phyloP scores from a whole-genome alignment of 108 stramenopile species.

The Nitzschia palea region DNA sequence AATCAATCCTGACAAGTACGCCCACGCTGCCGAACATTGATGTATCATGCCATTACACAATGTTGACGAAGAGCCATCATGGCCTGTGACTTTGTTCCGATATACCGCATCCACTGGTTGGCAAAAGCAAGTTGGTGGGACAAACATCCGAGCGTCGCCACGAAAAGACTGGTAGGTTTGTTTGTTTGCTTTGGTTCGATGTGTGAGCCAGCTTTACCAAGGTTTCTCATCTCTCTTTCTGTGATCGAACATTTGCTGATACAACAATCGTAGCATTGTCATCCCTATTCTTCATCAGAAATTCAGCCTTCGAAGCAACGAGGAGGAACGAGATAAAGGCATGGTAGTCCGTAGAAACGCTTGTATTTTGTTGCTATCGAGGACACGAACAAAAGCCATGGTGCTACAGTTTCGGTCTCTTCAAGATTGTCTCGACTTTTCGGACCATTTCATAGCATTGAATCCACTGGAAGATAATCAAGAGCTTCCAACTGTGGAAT shows the following conservation, averaged over 20 bases:
- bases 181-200: too few relatives aligned
- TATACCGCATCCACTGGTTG: slow-evolving; percentile 17
- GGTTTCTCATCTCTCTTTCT: too few relatives aligned
- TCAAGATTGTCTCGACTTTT: slow-evolving; percentile 40
- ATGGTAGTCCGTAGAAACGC: slow-evolving; percentile 32
- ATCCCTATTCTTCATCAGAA: slow-evolving; percentile 34
- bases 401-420: slow-evolving; percentile 38
- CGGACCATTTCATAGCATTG: slow-evolving; percentile 30
- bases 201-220: too few relatives aligned
- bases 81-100: slow-evolving; percentile 15
- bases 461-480: slow-evolving; percentile 22
- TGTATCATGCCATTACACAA: too few relatives aligned
- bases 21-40: too few relatives aligned
- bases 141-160: slow-evolving; percentile 2
- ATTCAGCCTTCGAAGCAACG: slow-evolving; percentile 15
- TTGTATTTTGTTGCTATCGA: slow-evolving; percentile 32
- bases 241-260: too few relatives aligned
- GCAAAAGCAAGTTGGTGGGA: slow-evolving; percentile 12
- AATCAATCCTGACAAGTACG: not conserved
- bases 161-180: slow-evolving; percentile 18
- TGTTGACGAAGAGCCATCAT: slow-evolving; percentile 1
- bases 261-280: slow-evolving; percentile 16
- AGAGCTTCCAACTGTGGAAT: too few relatives aligned
- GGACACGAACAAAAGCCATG: slow-evolving; percentile 31
- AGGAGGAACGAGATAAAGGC: slow-evolving; percentile 14